These are phyloP conservation scores for Ceratobasidium theobromae DNA, from an alignment of 1,284 basidiomycete species.

Conservation along the genomic window DNA sequence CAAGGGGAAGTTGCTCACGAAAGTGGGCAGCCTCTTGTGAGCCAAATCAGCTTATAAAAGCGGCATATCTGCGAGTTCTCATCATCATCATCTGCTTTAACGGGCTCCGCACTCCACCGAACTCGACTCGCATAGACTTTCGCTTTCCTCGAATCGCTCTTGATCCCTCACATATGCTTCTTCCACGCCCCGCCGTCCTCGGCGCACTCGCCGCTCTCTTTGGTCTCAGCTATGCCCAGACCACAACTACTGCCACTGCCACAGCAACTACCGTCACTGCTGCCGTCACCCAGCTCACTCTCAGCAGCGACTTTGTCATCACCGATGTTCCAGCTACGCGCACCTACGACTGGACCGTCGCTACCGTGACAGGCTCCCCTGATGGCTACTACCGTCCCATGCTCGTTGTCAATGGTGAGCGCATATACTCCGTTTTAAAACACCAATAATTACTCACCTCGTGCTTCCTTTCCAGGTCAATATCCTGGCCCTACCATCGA, in stretches of 20 bases:
- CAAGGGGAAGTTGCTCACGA: too few relatives aligned
- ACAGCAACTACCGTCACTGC: background rate
- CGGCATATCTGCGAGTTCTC: too few relatives aligned
- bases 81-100: background rate
- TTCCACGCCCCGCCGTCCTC: constrained; percentile 9
- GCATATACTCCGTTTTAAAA: background rate
- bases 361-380: constrained; percentile 31
- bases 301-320: constrained; percentile 22
- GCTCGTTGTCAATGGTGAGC: constrained; percentile 43
- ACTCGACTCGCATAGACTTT: too few relatives aligned
- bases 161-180: background rate
- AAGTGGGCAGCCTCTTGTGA: too few relatives aligned
- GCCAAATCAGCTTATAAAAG: too few relatives aligned
- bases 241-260: background rate
- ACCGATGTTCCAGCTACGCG: constrained; percentile 14
- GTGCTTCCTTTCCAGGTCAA: constrained; percentile 30
- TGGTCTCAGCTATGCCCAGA: background rate
- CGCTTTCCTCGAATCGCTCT: background rate
- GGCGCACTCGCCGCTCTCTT: background rate
- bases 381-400: constrained; percentile 39
- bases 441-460: constrained; percentile 40
- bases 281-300: background rate
- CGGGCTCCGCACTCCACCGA: background rate
- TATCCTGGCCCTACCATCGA: constrained; percentile 13
- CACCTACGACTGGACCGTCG: constrained; percentile 17